phyloP scores from a whole-genome alignment of 768 basidiomycete genomes.

The Leccinum ochraceum region DNA sequence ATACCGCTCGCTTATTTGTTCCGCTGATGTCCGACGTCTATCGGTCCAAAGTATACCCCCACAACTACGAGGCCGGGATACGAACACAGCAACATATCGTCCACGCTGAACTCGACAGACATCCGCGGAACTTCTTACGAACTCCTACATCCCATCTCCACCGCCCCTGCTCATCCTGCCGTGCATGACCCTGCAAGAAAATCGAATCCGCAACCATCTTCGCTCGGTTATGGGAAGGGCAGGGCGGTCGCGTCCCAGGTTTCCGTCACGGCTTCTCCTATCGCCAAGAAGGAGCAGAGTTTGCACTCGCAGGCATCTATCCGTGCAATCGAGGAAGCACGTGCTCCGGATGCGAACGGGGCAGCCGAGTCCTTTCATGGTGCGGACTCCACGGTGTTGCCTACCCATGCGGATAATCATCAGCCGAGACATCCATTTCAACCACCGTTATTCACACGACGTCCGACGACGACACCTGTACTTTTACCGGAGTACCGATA shows the following conservation, averaged over 20 bases:
- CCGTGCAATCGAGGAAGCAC: constrained; percentile 22
- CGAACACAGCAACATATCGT: constrained; percentile 18
- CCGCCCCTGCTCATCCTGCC: constrained; percentile 7
- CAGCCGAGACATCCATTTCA: constrained; percentile 10
- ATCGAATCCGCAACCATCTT: constrained; percentile 21
- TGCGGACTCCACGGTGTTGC: constrained; percentile 5
- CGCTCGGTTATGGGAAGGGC: constrained; percentile 25
- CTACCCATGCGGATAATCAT: constrained; percentile 13
- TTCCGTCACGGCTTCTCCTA: constrained; percentile 13
- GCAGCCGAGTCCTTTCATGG: constrained; percentile 13
- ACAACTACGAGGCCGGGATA: constrained; percentile 24
- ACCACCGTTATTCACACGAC: constrained; percentile 25
- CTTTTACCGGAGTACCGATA: constrained; percentile 67
- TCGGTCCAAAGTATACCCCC: constrained; percentile 25
- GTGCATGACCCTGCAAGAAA: constrained; percentile 17
- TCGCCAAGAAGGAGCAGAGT: constrained; percentile 14
- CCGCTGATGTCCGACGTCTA: constrained; percentile 11
- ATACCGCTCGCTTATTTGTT: no score
- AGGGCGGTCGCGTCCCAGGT: constrained; percentile 11
- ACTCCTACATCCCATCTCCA: constrained; percentile 21
- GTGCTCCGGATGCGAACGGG: constrained; percentile 7
- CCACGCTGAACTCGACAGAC: constrained; percentile 25
- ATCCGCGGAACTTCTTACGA: constrained; percentile 33
- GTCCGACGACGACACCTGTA: constrained; percentile 44
- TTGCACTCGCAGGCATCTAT: constrained; percentile 22